These are phyloP conservation scores for Tothia fuscella DNA, from an alignment of 2,329 filamentous ascomycete species.

Conservation along the genomic window DNA sequence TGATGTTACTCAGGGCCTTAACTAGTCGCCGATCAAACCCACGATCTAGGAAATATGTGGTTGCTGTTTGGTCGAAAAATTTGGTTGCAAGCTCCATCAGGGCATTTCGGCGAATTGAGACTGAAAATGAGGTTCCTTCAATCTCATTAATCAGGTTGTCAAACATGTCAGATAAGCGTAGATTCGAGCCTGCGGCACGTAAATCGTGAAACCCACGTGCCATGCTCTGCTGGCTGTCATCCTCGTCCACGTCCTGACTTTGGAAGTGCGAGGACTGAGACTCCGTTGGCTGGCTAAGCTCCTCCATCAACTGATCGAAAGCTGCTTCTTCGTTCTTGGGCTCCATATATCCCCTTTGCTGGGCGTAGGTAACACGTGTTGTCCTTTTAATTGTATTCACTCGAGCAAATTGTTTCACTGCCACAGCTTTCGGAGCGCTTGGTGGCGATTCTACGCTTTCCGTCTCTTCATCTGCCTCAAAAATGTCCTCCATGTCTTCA, in stretches of 20 bases:
- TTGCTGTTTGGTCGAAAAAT: constrained; percentile 47
- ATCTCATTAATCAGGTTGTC: constrained; percentile 49
- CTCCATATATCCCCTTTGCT: constrained; percentile 46
- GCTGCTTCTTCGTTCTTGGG: constrained; percentile 27
- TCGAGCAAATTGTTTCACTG: no score
- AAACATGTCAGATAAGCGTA: constrained; percentile 43
- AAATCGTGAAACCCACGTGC: constrained; percentile 51
- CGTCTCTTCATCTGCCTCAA: not conserved
- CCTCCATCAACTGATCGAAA: constrained; percentile 9
- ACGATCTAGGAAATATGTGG: constrained; percentile 61
- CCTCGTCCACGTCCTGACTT: constrained; percentile 33
- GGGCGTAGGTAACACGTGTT: constrained; percentile 46
- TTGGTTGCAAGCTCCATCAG: constrained; percentile 45
- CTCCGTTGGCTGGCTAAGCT: constrained; percentile 2
- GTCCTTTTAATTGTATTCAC: constrained; percentile 15
- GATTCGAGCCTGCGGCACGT: constrained; percentile 44
- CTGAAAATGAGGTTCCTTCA: constrained; percentile 31
- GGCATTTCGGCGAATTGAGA: constrained; percentile 38
- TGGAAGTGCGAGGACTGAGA: not conserved
- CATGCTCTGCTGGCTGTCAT: constrained; percentile 26
- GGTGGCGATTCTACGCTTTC: not conserved
- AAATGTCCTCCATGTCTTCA: constrained; percentile 15
- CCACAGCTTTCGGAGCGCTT: no score
- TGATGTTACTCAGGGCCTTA: constrained; percentile 39
- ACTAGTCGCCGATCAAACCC: constrained; percentile 59